Percentiles rank a stretch among this genome's conserved stretches.
Evolutionary conservation across 441 rosid species (phyloP).

Genomic region (Aquilaria agallochum): DNA sequence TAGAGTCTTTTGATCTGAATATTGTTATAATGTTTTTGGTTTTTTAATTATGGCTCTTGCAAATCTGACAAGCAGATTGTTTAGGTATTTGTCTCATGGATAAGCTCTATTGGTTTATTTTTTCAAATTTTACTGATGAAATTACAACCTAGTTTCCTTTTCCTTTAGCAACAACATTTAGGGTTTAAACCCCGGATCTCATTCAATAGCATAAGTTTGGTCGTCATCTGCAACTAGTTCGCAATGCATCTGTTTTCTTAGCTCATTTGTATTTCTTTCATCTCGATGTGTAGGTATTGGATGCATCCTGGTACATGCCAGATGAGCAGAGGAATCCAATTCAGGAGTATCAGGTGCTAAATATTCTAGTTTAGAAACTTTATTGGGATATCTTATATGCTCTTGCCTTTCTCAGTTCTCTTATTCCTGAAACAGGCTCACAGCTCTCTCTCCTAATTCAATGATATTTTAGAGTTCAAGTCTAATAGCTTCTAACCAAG

Average conservation of each 20-base stretch:
- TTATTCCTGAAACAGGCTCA: slow-evolving; percentile 7
- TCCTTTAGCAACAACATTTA: too few relatives aligned
- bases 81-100: too few relatives aligned
- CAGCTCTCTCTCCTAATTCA: background rate
- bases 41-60: too few relatives aligned
- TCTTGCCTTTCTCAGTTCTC: background rate
- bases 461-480: background rate
- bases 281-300: slow-evolving; percentile 56
- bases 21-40: too few relatives aligned
- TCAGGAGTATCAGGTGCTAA: slow-evolving; percentile 83
- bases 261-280: background rate
- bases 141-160: too few relatives aligned
- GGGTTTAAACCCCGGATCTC: too few relatives aligned
- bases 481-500: slow-evolving; percentile 3
- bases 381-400: background rate
- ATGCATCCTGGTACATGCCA: slow-evolving; percentile 99
- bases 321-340: slow-evolving; percentile 88
- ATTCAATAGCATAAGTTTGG: too few relatives aligned
- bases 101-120: too few relatives aligned
- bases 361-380: slow-evolving; percentile 5
- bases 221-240: too few relatives aligned
- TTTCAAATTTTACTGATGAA: too few relatives aligned
- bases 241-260: background rate
- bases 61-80: too few relatives aligned
- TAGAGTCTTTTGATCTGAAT: too few relatives aligned